Percentiles rank a stretch among this genome's conserved stretches.
Conservation (phyloP, 2,329 filamentous ascomycete genomes). For the Aspergillus sp. region DNA sequence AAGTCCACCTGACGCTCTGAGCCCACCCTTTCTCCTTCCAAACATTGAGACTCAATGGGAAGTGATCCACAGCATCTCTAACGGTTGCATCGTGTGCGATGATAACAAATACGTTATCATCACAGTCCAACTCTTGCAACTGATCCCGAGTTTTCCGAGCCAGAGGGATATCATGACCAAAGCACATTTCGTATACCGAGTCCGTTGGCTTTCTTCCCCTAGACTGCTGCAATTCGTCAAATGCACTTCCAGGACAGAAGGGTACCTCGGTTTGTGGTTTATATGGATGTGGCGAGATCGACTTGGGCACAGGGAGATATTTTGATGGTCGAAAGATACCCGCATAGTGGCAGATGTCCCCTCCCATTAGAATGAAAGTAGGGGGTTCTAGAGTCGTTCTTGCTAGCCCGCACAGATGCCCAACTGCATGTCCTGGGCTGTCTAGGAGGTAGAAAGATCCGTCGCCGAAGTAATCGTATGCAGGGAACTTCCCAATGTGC, state of each 20-base stretch:
- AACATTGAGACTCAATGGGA: conserved; percentile 1
- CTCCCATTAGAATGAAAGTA: conserved; percentile 26
- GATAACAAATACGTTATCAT: neutral
- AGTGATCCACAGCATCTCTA: conserved; percentile 1
- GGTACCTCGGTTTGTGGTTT: neutral
- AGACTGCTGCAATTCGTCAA: neutral
- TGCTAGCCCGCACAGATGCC: conserved; percentile 21
- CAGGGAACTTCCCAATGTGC: conserved; percentile 34
- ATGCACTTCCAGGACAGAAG: conserved; percentile 2
- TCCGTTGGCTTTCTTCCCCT: neutral
- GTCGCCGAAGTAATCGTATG: conserved; percentile 55
- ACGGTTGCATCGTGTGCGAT: conserved; percentile 3
- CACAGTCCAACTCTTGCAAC: neutral
- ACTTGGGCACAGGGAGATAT: conserved; percentile 21
- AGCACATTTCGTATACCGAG: neutral
- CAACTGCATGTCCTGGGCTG: conserved; percentile 34
- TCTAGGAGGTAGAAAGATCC: conserved; percentile 55
- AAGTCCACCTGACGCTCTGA: neutral
- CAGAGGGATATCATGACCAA: neutral
- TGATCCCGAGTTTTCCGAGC: neutral
- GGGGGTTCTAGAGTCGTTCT: neutral
- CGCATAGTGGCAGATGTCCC: conserved; percentile 24
- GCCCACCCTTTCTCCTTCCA: conserved; percentile 8
- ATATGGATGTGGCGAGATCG: neutral
- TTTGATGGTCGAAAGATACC: conserved; percentile 29